Evolutionary conservation across 1,284 basidiomycete genomes (phyloP), one percentile per base, ranked within the genome.

Genomic region (Takashimella koratensis): DNA sequence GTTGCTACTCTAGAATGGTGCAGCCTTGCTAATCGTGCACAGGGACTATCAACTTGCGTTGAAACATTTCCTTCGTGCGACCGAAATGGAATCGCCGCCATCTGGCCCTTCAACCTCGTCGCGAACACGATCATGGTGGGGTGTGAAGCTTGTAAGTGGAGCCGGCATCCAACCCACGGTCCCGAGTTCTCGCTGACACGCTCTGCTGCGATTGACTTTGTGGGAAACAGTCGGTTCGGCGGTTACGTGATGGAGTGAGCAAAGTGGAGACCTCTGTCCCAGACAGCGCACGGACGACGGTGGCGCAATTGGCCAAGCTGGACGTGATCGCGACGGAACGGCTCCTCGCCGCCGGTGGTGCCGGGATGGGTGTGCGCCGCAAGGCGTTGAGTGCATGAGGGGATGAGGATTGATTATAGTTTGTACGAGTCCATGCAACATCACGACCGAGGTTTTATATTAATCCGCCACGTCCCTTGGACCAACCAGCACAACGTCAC

Each of bases 31-130:
- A 21, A 25, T 39, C 12, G 43, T 40, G 16, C 20, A n/a, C 83
- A 8, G 86, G 80, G 77, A 81, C 68, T 73, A 90, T 23, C 81
- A 86, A 0, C 79, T 93, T 3, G 85, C 92, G 2, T 79, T 91
- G 56, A 91, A 91, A 73, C 86, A 85, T 77, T 93, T 86, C 76
- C 80, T 95, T 11, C 78, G 86, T 42, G 86, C 85, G 1, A 79
- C 88, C 13, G 93, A 96, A 69, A 91, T 94, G 87, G 82, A 82
- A 16, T 86, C 86, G 45, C 80, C 80, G 11, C 85, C 86, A 43
- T 48, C 23, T 71, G 43, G 74, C 68, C 10, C 13, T 20, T 45
- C 55, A 1, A 51, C 50, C 25, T 43, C 47, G 10, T 40, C 53
- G 20, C 62, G 56, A 12, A 68, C 67, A 3, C 61, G 74, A 40